Conservation (phyloP, 371 early-diverging fungal species). For the Mortierella sp. region DNA sequence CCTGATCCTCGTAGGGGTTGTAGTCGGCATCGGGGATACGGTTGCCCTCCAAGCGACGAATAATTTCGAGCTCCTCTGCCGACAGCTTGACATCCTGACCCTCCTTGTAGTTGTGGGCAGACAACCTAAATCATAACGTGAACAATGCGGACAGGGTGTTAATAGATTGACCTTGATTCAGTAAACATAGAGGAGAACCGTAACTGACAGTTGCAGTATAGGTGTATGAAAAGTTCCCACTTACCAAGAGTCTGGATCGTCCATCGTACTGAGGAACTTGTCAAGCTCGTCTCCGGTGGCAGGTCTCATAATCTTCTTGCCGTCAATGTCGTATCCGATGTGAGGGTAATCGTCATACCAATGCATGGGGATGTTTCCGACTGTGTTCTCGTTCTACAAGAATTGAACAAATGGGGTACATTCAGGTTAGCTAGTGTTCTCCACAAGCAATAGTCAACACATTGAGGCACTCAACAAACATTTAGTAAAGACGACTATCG, state of each 20-base stretch:
- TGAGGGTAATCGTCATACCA: constrained; percentile 98
- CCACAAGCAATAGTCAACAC: neutral
- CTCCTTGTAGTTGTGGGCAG: constrained; percentile 85
- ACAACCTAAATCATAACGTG: constrained; percentile 67
- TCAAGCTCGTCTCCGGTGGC: constrained; percentile 92
- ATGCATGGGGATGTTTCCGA: constrained; percentile 95
- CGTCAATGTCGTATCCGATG: constrained; percentile 95
- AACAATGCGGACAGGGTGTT: neutral
- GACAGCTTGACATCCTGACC: constrained; percentile 87
- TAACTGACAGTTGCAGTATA: neutral
- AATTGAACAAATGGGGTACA: neutral
- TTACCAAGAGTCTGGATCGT: constrained; percentile 93
- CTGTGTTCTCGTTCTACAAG: constrained; percentile 74
- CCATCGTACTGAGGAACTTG: constrained; percentile 91
- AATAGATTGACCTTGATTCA: neutral
- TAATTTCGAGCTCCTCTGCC: constrained; percentile 91
- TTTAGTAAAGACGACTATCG: neutral
- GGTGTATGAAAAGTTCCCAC: constrained; percentile 10
- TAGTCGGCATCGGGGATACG: constrained; percentile 86
- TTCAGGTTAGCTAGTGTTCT: neutral
- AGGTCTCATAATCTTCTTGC: constrained; percentile 91
- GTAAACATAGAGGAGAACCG: neutral
- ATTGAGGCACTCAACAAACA: too few relatives aligned
- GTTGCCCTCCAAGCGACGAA: constrained; percentile 87
- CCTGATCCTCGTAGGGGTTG: constrained; percentile 90